Evolutionary conservation across 345 rosid species (phyloP).

Genomic region (Heritiera littoralis): DNA sequence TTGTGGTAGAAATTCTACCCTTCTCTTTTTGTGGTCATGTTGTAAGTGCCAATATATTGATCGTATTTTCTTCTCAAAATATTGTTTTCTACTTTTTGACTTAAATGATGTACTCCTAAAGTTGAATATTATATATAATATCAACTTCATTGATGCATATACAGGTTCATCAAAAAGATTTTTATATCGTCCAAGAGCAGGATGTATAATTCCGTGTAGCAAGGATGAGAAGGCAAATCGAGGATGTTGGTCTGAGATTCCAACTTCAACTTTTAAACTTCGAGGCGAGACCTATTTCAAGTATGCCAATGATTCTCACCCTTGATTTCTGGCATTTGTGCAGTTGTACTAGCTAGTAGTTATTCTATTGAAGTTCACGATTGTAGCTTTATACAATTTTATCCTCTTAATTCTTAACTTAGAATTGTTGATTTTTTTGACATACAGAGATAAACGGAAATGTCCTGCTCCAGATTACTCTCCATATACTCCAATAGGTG

Average conservation of each 20-base stretch:
- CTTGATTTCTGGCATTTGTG: conserved; percentile 3
- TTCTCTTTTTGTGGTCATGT: background rate
- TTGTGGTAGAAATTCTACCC: background rate
- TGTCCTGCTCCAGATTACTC: conserved; percentile 58
- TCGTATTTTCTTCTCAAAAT: background rate
- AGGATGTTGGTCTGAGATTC: conserved; percentile 68
- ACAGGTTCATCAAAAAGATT: conserved; percentile 64
- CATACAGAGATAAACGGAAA: conserved; percentile 81
- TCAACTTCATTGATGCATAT: conserved; percentile 14
- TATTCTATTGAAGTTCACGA: background rate
- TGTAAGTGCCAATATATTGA: background rate
- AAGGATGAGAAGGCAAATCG: conserved; percentile 44
- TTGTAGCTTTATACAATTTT: background rate
- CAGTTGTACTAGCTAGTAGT: background rate
- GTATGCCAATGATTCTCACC: conserved; percentile 36
- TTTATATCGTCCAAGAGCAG: conserved; percentile 61
- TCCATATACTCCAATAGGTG: conserved; percentile 76
- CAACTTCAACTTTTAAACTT: conserved; percentile 70
- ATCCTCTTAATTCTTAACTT: background rate
- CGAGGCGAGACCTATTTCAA: conserved; percentile 67
- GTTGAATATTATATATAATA: background rate
- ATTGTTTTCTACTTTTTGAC: background rate
- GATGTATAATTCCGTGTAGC: conserved; percentile 48
- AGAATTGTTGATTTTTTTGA: conserved; percentile 18
- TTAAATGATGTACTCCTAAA: background rate